Base-by-base conservation (phyloP, 805 yeast genomes). In the Pichia membranifaciens region DNA sequence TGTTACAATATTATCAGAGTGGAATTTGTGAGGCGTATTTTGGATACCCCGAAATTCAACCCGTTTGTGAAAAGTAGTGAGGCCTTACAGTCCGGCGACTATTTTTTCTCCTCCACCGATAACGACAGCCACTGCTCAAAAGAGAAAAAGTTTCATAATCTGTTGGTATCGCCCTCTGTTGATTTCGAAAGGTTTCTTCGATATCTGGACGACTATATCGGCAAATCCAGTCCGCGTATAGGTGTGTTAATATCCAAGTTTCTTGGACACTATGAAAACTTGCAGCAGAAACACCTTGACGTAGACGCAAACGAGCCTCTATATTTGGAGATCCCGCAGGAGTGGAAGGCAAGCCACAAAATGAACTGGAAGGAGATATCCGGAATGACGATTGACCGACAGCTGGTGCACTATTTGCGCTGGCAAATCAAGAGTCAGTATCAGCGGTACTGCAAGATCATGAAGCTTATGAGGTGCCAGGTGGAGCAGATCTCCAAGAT, bases 341-440 rank as follows among this genome's bases (percentile, higher is more conserved):
- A 15, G 2, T 61, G 66, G 64, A 62, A 57, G 33, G 16, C 4
- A 8, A 29, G 41, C 1, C 38, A 60, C 42, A 58, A 54, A 38
- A 28, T 25, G 10, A 53, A 51, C 41, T 60, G 64, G 62, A 54
- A 49, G 22, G 57, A 52, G 15, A 49, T 56, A 2, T 17, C 34
- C 15, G 51, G 23, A 17, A 48, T 42, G 51, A 49, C 54, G 2
- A 37, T 44, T 4, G 59, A 58, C 31, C 46, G 45, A 21, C 64
- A 60, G 36, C 47, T 55, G 5, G 33, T 57, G 2, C 38, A 47
- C 5, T 61, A 44, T 39, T 47, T 59, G 3, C 51, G 52, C 25
- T 42, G 37, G 33, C 51, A 54, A 23, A 48, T 60, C 10, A 53
- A 51, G 36, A 16, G 34, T 6, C 41, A 45, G 23, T 48, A 37